Percentiles rank a stretch among this genome's conserved stretches.
phyloP scores from a whole-genome alignment of 2,329 filamentous ascomycete species.

The Colletotrichum gloeosporioides region DNA sequence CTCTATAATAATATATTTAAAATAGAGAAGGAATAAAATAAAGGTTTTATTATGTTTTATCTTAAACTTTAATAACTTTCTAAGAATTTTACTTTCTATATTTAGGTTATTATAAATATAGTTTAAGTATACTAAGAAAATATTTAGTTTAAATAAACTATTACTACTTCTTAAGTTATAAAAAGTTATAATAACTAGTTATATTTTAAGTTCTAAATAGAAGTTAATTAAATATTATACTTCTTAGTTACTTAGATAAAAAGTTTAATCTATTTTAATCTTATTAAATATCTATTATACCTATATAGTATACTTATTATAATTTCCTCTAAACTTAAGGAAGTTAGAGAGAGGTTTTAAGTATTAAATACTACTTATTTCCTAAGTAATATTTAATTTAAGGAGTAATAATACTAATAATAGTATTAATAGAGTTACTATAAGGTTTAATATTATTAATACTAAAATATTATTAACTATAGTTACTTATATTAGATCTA shows the following conservation, averaged over 20 bases:
- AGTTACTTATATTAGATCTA: too few species aligned
- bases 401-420: too few species aligned
- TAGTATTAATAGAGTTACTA: too few species aligned
- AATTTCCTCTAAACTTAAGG: background rate
- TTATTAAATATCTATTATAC: background rate
- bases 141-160: background rate
- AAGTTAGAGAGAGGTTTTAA: rapidly evolving
- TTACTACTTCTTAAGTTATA: background rate
- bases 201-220: background rate
- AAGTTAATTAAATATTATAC: background rate
- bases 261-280: background rate
- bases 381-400: too few species aligned
- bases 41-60: too few species aligned
- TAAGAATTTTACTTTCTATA: background rate
- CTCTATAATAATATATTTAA: background rate
- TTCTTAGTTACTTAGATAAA: background rate
- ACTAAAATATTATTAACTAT: too few species aligned
- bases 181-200: background rate
- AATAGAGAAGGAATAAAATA: too few species aligned
- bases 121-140: too few species aligned
- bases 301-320: background rate
- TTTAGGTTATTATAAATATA: background rate
- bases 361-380: background rate
- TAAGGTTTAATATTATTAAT: too few species aligned
- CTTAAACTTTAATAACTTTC: too few species aligned